Evolutionary conservation across 495 filamentous ascomycete species (phyloP), one percentile per base, ranked within the genome.

Genomic region (Penicillium taxi): DNA sequence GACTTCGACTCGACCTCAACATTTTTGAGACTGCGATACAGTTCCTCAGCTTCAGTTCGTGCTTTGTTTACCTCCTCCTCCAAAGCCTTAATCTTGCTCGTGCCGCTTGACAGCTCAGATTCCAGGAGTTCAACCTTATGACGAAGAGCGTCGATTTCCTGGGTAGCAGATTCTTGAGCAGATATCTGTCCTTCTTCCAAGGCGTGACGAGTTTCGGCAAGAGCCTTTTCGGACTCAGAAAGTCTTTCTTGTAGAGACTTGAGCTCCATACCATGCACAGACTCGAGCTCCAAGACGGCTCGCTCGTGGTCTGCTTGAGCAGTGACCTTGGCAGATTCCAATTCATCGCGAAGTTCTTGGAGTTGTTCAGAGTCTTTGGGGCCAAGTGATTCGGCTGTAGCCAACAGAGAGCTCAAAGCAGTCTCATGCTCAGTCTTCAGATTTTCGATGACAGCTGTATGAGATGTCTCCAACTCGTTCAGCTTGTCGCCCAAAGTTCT

Each of bases 131-230:
- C 56, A 19, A 67, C 56, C 44, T 63, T 67, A 30, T 61, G 59
- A 36, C 56, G 58, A 18, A 70, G 56, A 27, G 55, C 43, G 25
- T 70, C 59, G 29, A 70, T 66, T 35, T 68, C 64, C 18, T 65
- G 56, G 13, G 53, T 37, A 6, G 66, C 66, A 32, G 52, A 49
- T 17, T 57, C 54, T 30, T 63, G 56, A 9, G 63, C 63, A 16
- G 58, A 52, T 14, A 42, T 54, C 16, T 51, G 53, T 8, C 55
- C 52, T 8, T 67, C 58, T n/a, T 70, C 64, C 9, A 58, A 20
- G n/a, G 52, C 52, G n/a, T 55, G 52, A 25, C 54, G 58, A 11
- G 49, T 42, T 37, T 63, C 61, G n/a, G 14, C 38, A 11, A 63
- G 51, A 20, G 56, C 48, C 32, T 58, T 50, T 35, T 66, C 59